Evolutionary conservation across 2,329 filamentous ascomycete genomes (phyloP).

Genomic region (Hypoxylon sp.): DNA sequence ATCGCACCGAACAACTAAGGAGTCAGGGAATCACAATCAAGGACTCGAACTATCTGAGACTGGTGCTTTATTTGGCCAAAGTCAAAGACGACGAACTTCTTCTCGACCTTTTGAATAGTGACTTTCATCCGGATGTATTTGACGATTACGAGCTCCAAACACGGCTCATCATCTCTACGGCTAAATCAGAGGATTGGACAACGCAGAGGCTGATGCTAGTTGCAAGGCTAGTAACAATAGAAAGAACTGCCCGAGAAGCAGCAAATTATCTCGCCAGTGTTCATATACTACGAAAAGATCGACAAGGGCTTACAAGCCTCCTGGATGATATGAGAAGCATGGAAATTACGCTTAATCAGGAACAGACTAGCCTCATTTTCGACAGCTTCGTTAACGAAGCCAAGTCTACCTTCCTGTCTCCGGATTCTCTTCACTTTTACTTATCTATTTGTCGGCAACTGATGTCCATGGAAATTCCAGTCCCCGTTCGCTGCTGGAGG

Average conservation of each 20-base stretch:
- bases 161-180: conserved; percentile 56
- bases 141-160: conserved; percentile 62
- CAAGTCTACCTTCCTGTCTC: conserved; percentile 42
- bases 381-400: conserved; percentile 49
- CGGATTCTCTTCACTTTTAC: conserved; percentile 52
- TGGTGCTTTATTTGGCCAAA: conserved; percentile 75
- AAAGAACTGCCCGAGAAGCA: conserved; percentile 50
- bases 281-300: conserved; percentile 52
- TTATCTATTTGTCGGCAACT: conserved; percentile 57
- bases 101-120: conserved; percentile 62
- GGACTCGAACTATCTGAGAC: conserved; percentile 74
- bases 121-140: conserved; percentile 71
- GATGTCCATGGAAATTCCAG: conserved; percentile 58
- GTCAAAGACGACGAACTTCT: conserved; percentile 68
- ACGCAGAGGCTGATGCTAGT: conserved; percentile 62
- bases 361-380: conserved; percentile 53
- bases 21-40: conserved; percentile 74
- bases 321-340: conserved; percentile 58
- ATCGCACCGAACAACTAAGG: conserved; percentile 73
- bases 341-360: conserved; percentile 54
- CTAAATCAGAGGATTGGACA: conserved; percentile 59
- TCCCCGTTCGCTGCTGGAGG: conserved; percentile 61
- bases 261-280: conserved; percentile 57
- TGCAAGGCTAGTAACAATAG: conserved; percentile 57
- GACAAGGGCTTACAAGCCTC: conserved; percentile 52